phyloP scores from a whole-genome alignment of 305 asterid species.

The Fraxinus baroniana region DNA sequence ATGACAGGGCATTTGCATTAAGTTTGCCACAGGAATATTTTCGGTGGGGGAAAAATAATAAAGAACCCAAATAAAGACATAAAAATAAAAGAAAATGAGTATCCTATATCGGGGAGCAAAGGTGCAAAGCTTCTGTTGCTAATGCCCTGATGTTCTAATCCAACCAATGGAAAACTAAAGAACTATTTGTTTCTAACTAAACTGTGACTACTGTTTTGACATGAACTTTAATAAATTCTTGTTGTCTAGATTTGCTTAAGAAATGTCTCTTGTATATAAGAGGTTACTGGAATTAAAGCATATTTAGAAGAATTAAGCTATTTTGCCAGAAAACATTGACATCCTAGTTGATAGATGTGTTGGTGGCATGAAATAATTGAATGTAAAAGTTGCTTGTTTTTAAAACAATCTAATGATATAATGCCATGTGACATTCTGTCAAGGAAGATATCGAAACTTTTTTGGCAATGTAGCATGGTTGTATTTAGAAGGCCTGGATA shows the following conservation, averaged over 20 bases:
- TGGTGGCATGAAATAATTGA: neutral
- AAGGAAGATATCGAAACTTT: neutral
- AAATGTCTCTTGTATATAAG: neutral
- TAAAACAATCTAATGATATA: neutral
- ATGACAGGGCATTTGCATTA: neutral
- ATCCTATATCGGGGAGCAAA: neutral
- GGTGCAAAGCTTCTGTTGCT: neutral
- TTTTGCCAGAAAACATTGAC: neutral
- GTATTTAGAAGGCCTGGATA: neutral
- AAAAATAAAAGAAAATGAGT: neutral
- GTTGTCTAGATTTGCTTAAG: neutral
- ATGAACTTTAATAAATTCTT: neutral
- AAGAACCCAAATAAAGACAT: neutral
- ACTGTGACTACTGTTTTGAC: neutral
- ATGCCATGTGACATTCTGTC: neutral
- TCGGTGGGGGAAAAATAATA: neutral
- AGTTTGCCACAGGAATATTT: neutral
- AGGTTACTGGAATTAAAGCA: neutral
- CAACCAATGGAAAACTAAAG: neutral
- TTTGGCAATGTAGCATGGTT: neutral
- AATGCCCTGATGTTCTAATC: neutral
- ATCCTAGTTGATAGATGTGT: neutral
- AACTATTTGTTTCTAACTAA: neutral
- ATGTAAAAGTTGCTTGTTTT: neutral
- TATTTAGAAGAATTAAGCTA: neutral